Conservation (phyloP, 2,329 filamentous ascomycete genomes). For the Epichloe baconii region DNA sequence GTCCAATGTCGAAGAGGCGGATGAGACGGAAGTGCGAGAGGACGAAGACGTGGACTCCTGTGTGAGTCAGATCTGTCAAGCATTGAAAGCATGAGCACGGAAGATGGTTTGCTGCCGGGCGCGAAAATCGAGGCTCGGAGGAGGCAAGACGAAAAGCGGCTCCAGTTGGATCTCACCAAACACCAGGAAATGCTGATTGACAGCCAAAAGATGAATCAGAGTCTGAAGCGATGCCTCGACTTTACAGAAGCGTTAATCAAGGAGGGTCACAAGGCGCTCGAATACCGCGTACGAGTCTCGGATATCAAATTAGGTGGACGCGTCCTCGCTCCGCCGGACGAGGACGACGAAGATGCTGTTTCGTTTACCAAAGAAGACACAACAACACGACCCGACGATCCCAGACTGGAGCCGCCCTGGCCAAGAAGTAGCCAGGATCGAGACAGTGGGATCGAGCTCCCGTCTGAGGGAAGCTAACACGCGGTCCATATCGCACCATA, state of each 20-base stretch:
- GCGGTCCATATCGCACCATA: background rate
- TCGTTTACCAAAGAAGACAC: conserved; percentile 10
- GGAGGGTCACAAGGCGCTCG: conserved; percentile 76
- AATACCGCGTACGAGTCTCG: conserved; percentile 64
- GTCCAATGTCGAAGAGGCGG: conserved; percentile 34
- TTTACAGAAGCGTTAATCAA: conserved; percentile 86
- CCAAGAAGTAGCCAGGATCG: conserved; percentile 31
- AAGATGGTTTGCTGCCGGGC: conserved; percentile 28
- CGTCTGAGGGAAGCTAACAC: conserved; percentile 24
- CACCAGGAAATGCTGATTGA: conserved; percentile 82
- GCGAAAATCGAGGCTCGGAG: conserved; percentile 30
- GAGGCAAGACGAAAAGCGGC: conserved; percentile 65
- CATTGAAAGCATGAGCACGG: conserved; percentile 19
- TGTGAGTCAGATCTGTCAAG: conserved; percentile 40
- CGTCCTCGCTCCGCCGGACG: conserved; percentile 56
- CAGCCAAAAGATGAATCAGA: conserved; percentile 91
- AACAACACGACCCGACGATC: conserved; percentile 12
- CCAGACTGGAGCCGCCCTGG: conserved; percentile 17
- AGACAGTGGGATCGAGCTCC: conserved; percentile 40
- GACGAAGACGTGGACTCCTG: conserved; percentile 26
- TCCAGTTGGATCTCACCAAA: conserved; percentile 75
- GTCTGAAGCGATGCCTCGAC: conserved; percentile 74
- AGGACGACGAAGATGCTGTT: conserved; percentile 31
- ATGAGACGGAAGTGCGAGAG: conserved; percentile 26
- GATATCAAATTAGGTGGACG: conserved; percentile 74